A percentile compares a stretch with the other conserved stretches of the same genome.
Evolutionary conservation across 1,284 basidiomycete genomes (phyloP).

Genomic region (Leccinum cinnamomeum): DNA sequence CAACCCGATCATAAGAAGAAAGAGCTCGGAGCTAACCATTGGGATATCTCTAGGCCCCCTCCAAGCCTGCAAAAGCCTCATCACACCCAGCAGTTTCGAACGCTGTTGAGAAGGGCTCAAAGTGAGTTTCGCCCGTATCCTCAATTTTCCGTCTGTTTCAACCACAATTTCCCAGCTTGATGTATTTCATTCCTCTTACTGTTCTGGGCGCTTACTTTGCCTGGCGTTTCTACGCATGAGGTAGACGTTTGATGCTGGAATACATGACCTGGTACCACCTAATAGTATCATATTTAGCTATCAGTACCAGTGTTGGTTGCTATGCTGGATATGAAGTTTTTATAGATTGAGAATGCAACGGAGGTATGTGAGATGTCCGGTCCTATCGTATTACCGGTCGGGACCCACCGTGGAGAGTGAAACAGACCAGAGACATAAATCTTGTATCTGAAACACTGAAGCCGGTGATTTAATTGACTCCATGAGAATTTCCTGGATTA

Average conservation of each 20-base stretch:
- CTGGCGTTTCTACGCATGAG: slow-evolving; percentile 68
- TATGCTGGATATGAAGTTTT: slow-evolving; percentile 25
- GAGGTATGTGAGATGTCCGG: background rate
- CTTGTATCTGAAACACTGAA: background rate
- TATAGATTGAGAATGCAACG: background rate
- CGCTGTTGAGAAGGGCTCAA: slow-evolving; percentile 68
- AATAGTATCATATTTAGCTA: slow-evolving; percentile 14
- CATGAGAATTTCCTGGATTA: background rate
- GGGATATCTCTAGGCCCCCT: slow-evolving; percentile 11
- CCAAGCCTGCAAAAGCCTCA: slow-evolving; percentile 48
- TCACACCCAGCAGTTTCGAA: slow-evolving; percentile 36
- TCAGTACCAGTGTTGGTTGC: slow-evolving; percentile 13
- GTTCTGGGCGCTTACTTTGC: slow-evolving; percentile 80
- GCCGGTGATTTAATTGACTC: background rate
- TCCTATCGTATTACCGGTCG: background rate
- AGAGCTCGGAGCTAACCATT: background rate
- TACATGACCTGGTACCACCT: slow-evolving; percentile 1
- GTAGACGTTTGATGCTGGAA: background rate
- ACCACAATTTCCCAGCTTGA: slow-evolving; percentile 44
- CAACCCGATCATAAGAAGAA: background rate
- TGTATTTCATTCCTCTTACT: slow-evolving; percentile 79
- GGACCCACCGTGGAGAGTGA: background rate
- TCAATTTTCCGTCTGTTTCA: background rate
- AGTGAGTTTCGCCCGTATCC: slow-evolving; percentile 45
- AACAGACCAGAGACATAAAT: background rate